Evolutionary conservation across 2,329 filamentous ascomycete genomes (phyloP).

Genomic region (Trichoderma endophyticum): DNA sequence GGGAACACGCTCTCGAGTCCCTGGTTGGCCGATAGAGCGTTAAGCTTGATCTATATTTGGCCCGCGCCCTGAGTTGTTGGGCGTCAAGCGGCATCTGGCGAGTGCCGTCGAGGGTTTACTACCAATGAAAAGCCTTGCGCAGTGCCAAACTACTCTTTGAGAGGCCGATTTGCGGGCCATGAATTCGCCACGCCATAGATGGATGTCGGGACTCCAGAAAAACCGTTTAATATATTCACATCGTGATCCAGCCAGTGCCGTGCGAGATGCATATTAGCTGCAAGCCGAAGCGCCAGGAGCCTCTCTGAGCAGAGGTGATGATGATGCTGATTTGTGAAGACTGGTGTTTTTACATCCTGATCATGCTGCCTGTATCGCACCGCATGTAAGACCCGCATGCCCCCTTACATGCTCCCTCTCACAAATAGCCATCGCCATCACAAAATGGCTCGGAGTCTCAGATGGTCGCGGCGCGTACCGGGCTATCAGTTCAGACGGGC

Average conservation of each 20-base stretch:
- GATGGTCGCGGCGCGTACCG: slow-evolving; percentile 12
- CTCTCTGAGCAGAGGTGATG: not conserved
- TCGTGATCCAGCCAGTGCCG: not conserved
- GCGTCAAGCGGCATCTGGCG: slow-evolving; percentile 1
- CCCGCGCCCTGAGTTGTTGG: slow-evolving; percentile 8
- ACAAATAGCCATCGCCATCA: slow-evolving; percentile 3
- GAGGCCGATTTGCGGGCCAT: not conserved
- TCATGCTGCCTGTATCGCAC: not conserved
- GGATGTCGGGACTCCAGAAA: not conserved
- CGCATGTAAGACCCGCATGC: not conserved
- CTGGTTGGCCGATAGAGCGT: slow-evolving; percentile 34
- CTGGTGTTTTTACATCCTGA: not conserved
- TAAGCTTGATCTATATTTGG: slow-evolving; percentile 35
- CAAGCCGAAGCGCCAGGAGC: slow-evolving; percentile 6
- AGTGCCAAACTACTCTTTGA: not conserved
- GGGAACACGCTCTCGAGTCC: slow-evolving; percentile 25
- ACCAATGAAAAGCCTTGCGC: not conserved
- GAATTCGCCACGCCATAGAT: not conserved
- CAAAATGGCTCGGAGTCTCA: not conserved
- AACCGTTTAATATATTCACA: not conserved
- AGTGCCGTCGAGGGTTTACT: not conserved
- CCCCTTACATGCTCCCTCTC: slow-evolving; percentile 2
- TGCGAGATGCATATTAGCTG: not conserved
- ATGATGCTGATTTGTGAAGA: slow-evolving; percentile 6
- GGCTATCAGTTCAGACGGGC: slow-evolving; percentile 19